A percentile compares a stretch with the other conserved stretches of the same genome.
Conservation (phyloP, 805 yeast species). For the Cyberlindnera suaveolens region DNA sequence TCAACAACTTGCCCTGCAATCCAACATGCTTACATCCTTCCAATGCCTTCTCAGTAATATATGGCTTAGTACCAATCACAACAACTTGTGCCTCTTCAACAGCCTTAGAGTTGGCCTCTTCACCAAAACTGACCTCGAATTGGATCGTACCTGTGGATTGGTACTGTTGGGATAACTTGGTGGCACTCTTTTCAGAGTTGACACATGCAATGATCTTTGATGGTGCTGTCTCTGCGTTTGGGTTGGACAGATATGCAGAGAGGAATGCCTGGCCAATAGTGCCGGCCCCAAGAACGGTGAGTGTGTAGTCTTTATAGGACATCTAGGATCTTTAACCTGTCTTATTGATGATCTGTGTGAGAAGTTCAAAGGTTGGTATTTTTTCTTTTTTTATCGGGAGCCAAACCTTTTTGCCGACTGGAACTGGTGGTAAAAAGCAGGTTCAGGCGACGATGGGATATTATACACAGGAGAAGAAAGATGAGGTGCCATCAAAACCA, state of each 20-base stretch:
- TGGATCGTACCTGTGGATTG: conserved; percentile 32
- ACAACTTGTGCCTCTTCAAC: conserved; percentile 62
- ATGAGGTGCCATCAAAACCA: too few relatives aligned
- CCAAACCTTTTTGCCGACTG: too few relatives aligned
- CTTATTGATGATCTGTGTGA: too few relatives aligned
- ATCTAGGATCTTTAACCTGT: neutral
- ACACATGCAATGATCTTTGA: conserved; percentile 74
- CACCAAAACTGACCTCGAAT: conserved; percentile 47
- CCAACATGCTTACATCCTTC: conserved; percentile 26
- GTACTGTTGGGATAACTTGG: conserved; percentile 41
- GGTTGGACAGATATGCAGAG: conserved; percentile 60
- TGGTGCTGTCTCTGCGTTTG: conserved; percentile 46
- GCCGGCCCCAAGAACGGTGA: conserved; percentile 87
- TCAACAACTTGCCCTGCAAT: conserved; percentile 43
- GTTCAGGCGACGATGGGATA: too few relatives aligned
- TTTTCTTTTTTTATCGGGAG: too few relatives aligned
- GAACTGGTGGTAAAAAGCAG: too few relatives aligned
- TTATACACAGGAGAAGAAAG: too few relatives aligned
- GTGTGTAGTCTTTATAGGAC: conserved; percentile 36
- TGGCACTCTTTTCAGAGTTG: conserved; percentile 44
- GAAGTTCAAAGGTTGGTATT: too few relatives aligned
- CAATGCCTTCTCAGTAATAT: conserved; percentile 57
- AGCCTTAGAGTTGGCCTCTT: conserved; percentile 46
- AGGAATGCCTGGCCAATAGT: conserved; percentile 93
- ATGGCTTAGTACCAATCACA: conserved; percentile 87